phyloP scores from a whole-genome alignment of 768 basidiomycete species.

The Tulasnella sp. region DNA sequence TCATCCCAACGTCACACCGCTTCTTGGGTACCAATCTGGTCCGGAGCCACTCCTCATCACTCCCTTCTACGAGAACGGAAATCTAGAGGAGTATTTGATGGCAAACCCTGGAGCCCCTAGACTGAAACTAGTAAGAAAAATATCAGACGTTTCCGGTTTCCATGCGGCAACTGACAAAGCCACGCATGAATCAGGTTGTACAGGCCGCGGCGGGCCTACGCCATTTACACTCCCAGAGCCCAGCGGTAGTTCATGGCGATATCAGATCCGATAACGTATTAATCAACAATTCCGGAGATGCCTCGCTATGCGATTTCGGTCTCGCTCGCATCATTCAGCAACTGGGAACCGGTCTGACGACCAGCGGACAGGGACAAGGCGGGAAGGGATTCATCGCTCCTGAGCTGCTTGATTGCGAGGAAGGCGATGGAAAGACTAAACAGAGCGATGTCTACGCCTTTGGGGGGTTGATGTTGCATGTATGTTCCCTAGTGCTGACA shows the following conservation, averaged over 20 bases:
- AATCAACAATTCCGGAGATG: background rate
- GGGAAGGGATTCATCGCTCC: background rate
- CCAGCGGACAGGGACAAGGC: conserved; percentile 3
- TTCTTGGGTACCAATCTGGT: background rate
- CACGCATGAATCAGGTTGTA: no score
- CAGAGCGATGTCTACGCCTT: conserved; percentile 8
- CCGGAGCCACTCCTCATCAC: background rate
- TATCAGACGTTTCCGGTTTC: no score
- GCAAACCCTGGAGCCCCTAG: background rate
- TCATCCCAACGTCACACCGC: background rate
- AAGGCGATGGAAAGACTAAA: background rate
- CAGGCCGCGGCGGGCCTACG: conserved; percentile 2
- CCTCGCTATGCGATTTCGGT: conserved; percentile 4
- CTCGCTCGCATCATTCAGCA: background rate
- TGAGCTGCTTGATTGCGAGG: background rate
- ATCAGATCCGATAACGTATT: conserved; percentile 10
- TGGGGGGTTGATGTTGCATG: conserved; percentile 2
- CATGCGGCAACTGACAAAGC: no score
- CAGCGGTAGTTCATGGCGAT: conserved; percentile 9
- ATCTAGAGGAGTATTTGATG: background rate
- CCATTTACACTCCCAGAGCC: conserved; percentile 2
- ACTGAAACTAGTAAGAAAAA: background rate
- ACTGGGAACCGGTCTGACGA: background rate
- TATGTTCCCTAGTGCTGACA: background rate
- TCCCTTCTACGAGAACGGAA: background rate